Evolutionary conservation across 306 rosid genomes (phyloP).

Genomic region (Gastrolobium villosum): DNA sequence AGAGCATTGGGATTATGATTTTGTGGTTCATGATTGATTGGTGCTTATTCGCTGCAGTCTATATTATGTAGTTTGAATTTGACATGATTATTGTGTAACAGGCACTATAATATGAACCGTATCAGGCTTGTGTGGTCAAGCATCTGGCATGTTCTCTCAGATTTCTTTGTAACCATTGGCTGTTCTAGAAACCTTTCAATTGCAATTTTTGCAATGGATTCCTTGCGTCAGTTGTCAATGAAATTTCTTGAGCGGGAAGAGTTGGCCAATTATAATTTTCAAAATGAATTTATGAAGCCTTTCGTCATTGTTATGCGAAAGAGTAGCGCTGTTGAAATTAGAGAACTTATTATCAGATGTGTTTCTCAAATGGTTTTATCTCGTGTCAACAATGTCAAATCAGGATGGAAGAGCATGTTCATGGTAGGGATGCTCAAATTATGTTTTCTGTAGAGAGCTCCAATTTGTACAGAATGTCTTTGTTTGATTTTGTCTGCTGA

Average conservation of each 20-base stretch:
- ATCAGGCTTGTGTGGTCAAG: slow-evolving; percentile 99
- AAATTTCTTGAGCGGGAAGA: slow-evolving; percentile 97
- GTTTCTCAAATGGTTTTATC: slow-evolving; percentile 99
- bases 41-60: slow-evolving; percentile 21
- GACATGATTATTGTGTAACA: slow-evolving; percentile 56
- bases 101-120: slow-evolving; percentile 99
- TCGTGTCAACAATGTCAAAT: slow-evolving; percentile 95
- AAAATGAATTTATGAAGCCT: slow-evolving; percentile 99
- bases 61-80: slow-evolving; percentile 55
- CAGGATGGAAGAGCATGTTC: slow-evolving; percentile 99
- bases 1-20: slow-evolving; percentile 32
- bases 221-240: slow-evolving; percentile 98
- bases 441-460: slow-evolving; percentile 40
- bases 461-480: slow-evolving; percentile 29
- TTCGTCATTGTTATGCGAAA: slow-evolving; percentile 97
- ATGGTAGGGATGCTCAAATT: slow-evolving; percentile 71
- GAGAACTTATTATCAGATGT: slow-evolving; percentile 96
- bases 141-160: slow-evolving; percentile 98
- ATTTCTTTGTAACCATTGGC: slow-evolving; percentile 98
- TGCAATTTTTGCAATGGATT: slow-evolving; percentile 99
- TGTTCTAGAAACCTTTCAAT: slow-evolving; percentile 97
- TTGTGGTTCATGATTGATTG: slow-evolving; percentile 28
- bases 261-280: slow-evolving; percentile 97
- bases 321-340: slow-evolving; percentile 96
- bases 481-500: slow-evolving; percentile 40